A percentile compares a stretch with the other conserved stretches of the same genome.
phyloP scores from a whole-genome alignment of 345 rosid species.

The Boechera retrofracta region DNA sequence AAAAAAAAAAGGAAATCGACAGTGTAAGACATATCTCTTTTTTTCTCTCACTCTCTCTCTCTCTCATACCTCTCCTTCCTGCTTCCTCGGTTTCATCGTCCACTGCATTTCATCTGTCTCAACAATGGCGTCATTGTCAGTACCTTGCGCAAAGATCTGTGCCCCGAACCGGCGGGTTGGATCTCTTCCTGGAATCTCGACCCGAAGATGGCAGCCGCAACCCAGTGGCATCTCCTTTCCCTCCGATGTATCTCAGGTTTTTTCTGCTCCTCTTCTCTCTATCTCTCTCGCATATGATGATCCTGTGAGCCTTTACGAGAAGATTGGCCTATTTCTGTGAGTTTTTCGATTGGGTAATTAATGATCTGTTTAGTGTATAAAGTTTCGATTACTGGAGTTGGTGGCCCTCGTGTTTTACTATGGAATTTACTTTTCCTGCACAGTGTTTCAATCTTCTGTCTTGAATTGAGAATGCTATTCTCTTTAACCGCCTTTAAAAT shows the following conservation, averaged over 20 bases:
- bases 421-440: not conserved
- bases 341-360: not conserved
- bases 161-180: conserved; percentile 48
- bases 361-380: conserved; percentile 1
- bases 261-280: conserved; percentile 13
- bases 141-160: conserved; percentile 71
- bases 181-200: conserved; percentile 46
- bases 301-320: conserved; percentile 17
- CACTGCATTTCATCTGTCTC: conserved; percentile 28
- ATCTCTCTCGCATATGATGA: not conserved
- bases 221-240: conserved; percentile 44
- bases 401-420: conserved; percentile 3
- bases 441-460: not conserved
- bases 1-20: not conserved
- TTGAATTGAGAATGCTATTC: too few species aligned
- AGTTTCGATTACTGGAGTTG: conserved; percentile 11
- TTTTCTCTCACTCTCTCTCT: not conserved
- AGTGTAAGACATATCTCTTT: conserved; percentile 12
- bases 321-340: conserved; percentile 3
- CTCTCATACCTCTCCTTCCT: conserved; percentile 8
- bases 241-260: conserved; percentile 56
- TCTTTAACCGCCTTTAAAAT: too few species aligned
- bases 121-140: conserved; percentile 65
- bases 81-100: conserved; percentile 44
- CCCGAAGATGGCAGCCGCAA: conserved; percentile 32